Percentiles rank a stretch among this genome's conserved stretches.
Conservation (phyloP, 1,284 basidiomycete genomes). For the Apiotrichum siamense region DNA sequence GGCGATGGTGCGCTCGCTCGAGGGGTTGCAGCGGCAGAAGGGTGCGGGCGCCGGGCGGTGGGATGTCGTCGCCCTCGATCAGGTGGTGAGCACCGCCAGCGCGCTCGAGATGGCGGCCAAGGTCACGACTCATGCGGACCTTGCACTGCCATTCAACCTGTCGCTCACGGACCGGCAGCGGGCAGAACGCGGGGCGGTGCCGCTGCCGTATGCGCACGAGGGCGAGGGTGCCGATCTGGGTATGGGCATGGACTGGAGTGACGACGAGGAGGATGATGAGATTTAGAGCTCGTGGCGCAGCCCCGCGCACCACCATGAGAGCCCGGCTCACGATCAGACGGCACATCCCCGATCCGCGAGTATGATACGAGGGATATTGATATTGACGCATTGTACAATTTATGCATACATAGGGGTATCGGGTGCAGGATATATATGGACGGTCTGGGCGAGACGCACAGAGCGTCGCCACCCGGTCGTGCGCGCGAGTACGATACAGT, state of each 20-base stretch:
- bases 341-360: too few species aligned
- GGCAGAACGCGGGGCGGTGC: slow-evolving; percentile 67
- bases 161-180: slow-evolving; percentile 77
- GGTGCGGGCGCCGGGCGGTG: background rate
- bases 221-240: slow-evolving; percentile 50
- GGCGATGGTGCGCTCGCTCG: slow-evolving; percentile 36
- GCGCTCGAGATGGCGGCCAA: background rate
- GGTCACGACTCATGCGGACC: slow-evolving; percentile 53
- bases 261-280: slow-evolving; percentile 41
- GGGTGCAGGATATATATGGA: too few species aligned
- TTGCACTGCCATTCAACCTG: slow-evolving; percentile 68
- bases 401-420: too few species aligned
- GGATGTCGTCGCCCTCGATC: slow-evolving; percentile 2
- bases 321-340: too few species aligned
- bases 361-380: too few species aligned
- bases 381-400: too few species aligned
- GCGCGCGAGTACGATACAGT: too few species aligned
- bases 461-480: too few species aligned
- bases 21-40: slow-evolving; percentile 12
- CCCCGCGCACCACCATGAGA: too few species aligned
- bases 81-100: slow-evolving; percentile 7
- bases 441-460: too few species aligned
- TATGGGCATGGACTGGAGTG: slow-evolving; percentile 27
- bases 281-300: slow-evolving; percentile 15
- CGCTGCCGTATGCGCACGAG: slow-evolving; percentile 78